phyloP scores from a whole-genome alignment of 2,329 filamentous ascomycete genomes.

The Aspergillus calidoustus region DNA sequence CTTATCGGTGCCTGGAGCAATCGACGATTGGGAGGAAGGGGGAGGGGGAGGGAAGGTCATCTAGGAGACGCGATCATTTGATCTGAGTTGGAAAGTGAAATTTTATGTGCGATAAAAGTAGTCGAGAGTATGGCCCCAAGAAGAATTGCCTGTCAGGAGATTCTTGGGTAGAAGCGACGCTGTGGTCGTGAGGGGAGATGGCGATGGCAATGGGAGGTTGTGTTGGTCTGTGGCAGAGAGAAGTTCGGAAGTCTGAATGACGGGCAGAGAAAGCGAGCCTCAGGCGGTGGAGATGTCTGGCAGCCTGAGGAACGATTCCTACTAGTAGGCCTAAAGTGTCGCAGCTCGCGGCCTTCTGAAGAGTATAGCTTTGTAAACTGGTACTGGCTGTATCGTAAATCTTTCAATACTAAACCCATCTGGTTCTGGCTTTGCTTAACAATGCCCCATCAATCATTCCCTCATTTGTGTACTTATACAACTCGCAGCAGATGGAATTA shows the following conservation, averaged over 20 bases:
- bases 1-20: slow-evolving; percentile 56
- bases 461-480: not conserved
- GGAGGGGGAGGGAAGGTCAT: slow-evolving; percentile 61
- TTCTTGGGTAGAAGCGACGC: slow-evolving; percentile 17
- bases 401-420: too few relatives aligned
- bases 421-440: too few relatives aligned
- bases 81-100: slow-evolving; percentile 46
- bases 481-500: not conserved
- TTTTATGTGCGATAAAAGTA: slow-evolving; percentile 29
- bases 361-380: not conserved
- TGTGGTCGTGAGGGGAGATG: slow-evolving; percentile 21
- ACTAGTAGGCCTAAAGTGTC: not conserved
- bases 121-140: slow-evolving; percentile 14
- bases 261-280: slow-evolving; percentile 33
- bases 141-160: slow-evolving; percentile 13
- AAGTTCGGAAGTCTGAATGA: slow-evolving; percentile 32
- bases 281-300: slow-evolving; percentile 26
- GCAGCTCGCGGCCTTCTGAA: not conserved
- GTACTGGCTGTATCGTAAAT: too few relatives aligned
- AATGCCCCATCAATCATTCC: not conserved
- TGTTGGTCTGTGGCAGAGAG: slow-evolving; percentile 34
- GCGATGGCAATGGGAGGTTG: slow-evolving; percentile 27
- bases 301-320: slow-evolving; percentile 22
- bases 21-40: slow-evolving; percentile 56
- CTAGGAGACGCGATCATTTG: slow-evolving; percentile 59